These are phyloP conservation scores for Vitis hybrid DNA, from an alignment of 177 flowering plant species.

Conservation along the genomic window DNA sequence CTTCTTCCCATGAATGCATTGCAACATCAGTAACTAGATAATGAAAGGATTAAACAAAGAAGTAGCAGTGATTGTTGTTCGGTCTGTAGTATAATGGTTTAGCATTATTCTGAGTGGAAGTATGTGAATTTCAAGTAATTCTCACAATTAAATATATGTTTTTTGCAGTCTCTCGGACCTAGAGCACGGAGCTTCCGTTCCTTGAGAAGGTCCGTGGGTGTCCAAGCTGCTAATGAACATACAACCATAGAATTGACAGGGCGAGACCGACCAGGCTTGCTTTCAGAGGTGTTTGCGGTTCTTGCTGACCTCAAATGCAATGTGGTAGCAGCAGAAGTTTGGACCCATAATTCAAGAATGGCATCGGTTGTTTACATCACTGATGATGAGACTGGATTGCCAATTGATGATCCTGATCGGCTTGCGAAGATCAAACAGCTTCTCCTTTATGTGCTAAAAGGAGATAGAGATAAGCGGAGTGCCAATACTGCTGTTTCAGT, in stretches of 20 bases:
- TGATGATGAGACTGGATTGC: slow-evolving; percentile 56
- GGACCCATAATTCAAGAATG: slow-evolving; percentile 98
- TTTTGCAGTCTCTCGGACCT: slow-evolving; percentile 66
- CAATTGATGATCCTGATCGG: slow-evolving; percentile 63
- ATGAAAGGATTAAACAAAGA: slow-evolving; percentile 1
- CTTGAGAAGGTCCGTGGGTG: slow-evolving; percentile 73
- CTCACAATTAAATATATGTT: slow-evolving; percentile 11
- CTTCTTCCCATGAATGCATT: too few species aligned
- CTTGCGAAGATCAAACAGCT: slow-evolving; percentile 69
- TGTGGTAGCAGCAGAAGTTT: slow-evolving; percentile 85
- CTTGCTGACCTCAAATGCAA: slow-evolving; percentile 87
- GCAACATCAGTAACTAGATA: not conserved
- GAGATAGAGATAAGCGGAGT: slow-evolving; percentile 54
- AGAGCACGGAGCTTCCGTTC: slow-evolving; percentile 55
- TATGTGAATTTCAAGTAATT: slow-evolving; percentile 9
- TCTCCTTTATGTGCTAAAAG: slow-evolving; percentile 69
- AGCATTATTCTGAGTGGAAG: not conserved
- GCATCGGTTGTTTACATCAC: slow-evolving; percentile 90
- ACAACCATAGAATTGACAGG: slow-evolving; percentile 85
- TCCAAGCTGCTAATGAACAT: slow-evolving; percentile 60
- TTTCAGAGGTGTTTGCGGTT: slow-evolving; percentile 90
- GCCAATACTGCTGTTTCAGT: slow-evolving; percentile 77
- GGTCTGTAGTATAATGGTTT: not conserved
- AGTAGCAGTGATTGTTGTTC: not conserved
- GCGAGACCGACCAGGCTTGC: slow-evolving; percentile 86